A percentile compares a stretch with the other conserved stretches of the same genome.
Conservation (phyloP, 2,329 filamentous ascomycete genomes). For the Ophiocordyceps camponoti-rufipedis region DNA sequence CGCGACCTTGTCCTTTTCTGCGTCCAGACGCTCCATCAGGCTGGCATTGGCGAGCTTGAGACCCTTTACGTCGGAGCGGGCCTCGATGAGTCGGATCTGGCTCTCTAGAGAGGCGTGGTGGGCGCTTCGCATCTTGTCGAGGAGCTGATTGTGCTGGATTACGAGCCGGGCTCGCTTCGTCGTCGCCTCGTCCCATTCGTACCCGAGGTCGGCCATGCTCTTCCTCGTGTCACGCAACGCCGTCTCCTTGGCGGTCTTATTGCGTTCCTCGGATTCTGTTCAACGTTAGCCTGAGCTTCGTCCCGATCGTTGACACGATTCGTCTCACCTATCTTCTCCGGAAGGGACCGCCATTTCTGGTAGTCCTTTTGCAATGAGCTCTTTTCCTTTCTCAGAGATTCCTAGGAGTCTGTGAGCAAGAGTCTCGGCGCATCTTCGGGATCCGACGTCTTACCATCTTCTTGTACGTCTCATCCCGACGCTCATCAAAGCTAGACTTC, state of each 20-base stretch:
- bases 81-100: slow-evolving; percentile 58
- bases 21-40: slow-evolving; percentile 33
- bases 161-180: slow-evolving; percentile 36
- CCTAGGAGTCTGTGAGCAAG: slow-evolving; percentile 16
- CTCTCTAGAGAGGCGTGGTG: slow-evolving; percentile 50
- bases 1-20: slow-evolving; percentile 18
- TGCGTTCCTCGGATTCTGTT: slow-evolving; percentile 17
- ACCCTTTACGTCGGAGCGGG: slow-evolving; percentile 56
- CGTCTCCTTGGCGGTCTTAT: slow-evolving; percentile 12
- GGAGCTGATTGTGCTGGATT: slow-evolving; percentile 34
- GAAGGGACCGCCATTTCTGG: slow-evolving; percentile 47
- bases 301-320: neutral
- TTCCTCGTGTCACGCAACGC: slow-evolving; percentile 14
- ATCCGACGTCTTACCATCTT: neutral
- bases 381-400: slow-evolving; percentile 42
- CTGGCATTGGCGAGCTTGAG: slow-evolving; percentile 47
- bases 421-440: neutral
- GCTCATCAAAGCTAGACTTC: slow-evolving; percentile 22
- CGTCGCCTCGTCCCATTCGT: slow-evolving; percentile 34
- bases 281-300: slow-evolving; percentile 5
- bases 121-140: slow-evolving; percentile 42
- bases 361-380: slow-evolving; percentile 45
- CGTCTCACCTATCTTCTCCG: slow-evolving; percentile 48
- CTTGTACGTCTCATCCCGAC: slow-evolving; percentile 14
- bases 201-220: slow-evolving; percentile 28